Conservation (phyloP, 805 yeast genomes). For the Martiniozyma abietophila region DNA sequence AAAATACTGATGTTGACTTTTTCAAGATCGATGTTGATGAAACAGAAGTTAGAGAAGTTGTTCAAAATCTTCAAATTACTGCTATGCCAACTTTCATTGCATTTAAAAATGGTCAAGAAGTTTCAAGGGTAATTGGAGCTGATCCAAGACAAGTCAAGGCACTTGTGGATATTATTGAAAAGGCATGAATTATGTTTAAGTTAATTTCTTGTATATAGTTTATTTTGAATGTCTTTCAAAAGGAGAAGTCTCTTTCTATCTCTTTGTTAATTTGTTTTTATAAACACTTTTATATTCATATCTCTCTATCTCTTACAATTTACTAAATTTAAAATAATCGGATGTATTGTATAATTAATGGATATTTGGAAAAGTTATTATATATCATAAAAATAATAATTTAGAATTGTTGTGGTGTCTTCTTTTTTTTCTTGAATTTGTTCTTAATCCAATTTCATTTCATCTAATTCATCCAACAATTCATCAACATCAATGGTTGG, state of each 20-base stretch:
- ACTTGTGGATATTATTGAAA: conserved; percentile 6
- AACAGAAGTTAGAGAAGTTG: conserved; percentile 38
- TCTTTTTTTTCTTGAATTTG: no score
- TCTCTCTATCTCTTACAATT: no score
- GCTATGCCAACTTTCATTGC: conserved; percentile 74
- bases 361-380: no score
- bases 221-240: no score
- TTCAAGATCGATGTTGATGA: conserved; percentile 66
- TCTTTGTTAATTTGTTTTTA: no score
- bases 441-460: conserved; percentile 72
- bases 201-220: background rate
- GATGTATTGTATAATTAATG: no score
- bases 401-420: no score
- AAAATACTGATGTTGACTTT: conserved; percentile 44
- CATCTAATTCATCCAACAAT: conserved; percentile 88
- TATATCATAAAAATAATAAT: no score
- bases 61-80: conserved; percentile 48
- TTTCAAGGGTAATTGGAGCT: conserved; percentile 60
- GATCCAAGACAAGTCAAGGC: conserved; percentile 26
- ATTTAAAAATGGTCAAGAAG: conserved; percentile 49
- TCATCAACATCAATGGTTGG: conserved; percentile 89
- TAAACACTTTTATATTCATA: no score
- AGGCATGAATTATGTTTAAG: background rate
- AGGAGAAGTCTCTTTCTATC: no score
- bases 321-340: no score